A percentile compares a stretch with the other conserved stretches of the same genome.
These are phyloP conservation scores for Exophiala dermatitidis DNA, from an alignment of 2,329 filamentous ascomycete species.

Conservation along the genomic window DNA sequence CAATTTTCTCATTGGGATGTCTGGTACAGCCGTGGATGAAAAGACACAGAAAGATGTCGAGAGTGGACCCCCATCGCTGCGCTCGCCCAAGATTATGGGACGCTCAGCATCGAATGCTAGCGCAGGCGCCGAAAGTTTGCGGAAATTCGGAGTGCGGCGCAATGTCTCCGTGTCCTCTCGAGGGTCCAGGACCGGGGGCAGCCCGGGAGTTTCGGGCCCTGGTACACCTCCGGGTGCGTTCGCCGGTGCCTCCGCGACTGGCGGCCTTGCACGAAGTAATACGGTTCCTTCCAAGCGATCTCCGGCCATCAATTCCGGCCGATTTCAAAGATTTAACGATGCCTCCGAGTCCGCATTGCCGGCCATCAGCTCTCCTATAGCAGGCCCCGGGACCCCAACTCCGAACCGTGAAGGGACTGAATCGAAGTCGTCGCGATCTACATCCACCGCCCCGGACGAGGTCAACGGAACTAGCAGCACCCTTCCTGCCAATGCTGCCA, in stretches of 20 bases:
- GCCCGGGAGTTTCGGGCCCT: constrained; percentile 64
- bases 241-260: constrained; percentile 32
- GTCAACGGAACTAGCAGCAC: not conserved
- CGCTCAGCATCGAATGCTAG: constrained; percentile 84
- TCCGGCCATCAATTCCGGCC: constrained; percentile 59
- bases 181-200: constrained; percentile 59
- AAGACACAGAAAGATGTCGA: constrained; percentile 61
- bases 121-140: constrained; percentile 77
- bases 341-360: constrained; percentile 12
- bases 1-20: constrained; percentile 97
- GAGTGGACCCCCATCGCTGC: constrained; percentile 52
- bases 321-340: constrained; percentile 50
- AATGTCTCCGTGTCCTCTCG: constrained; percentile 92
- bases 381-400: constrained; percentile 2
- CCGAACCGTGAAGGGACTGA: constrained; percentile 6
- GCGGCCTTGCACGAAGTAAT: constrained; percentile 70
- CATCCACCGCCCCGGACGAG: constrained; percentile 15
- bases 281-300: constrained; percentile 89
- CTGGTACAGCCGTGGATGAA: constrained; percentile 94
- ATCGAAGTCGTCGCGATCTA: constrained; percentile 18
- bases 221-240: constrained; percentile 47
- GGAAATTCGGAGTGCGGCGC: constrained; percentile 69
- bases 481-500: not conserved
- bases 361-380: constrained; percentile 2
- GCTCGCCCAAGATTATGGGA: constrained; percentile 52